Base-by-base conservation (phyloP, 129 eudicot genomes). In the Calendula officinalis region DNA sequence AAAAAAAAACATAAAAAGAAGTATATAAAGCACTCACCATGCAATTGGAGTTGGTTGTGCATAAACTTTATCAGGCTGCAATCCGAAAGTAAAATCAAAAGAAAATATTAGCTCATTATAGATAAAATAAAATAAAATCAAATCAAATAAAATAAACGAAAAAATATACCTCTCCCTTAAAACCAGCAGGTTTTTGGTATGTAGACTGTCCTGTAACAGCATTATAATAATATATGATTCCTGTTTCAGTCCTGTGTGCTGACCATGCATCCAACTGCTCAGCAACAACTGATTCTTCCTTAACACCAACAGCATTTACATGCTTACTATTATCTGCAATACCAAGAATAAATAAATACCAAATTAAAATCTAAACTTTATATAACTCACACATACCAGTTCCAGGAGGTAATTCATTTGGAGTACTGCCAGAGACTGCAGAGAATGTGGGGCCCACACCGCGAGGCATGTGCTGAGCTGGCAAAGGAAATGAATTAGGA, bases 141-240 rank as follows among this genome's bases (percentile, higher is more conserved):
- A 16, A 50, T 39, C 17, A 41, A 6, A 6, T n/a, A n/a, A 15
- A 5, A 49, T 4, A n/a, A 15, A 48, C 15, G 5, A 60, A 35
- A 54, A 36, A 39, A 34, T 5, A 37, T 81, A 92, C 98, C 98
- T 94, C 95, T 68, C 95, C 96, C 55, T 73, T 86, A 70, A 83
- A 94, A 5, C 84, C 91, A 57, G 77, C 46, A 65, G 99, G 99
- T 72, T 82, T 94, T 71, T 83, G 90, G 64, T 94, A 94, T 3
- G 99, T 94, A 50, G 99, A 94, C 71, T 88, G 89, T 74, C 97
- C 95, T 0, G 99, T 83, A 68, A 83, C 51, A 41, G 99, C 82
- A 81, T 88, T 94, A 82, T 94, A 94, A 75, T 94, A 94, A 75
- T 94, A 94, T 35, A 88, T 79, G 66, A 67, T 80, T 69, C 99